Percentiles rank a stretch among this genome's conserved stretches.
Evolutionary conservation across 176 grass and related monocot species (phyloP).

Genomic region (Lolium rigidum): DNA sequence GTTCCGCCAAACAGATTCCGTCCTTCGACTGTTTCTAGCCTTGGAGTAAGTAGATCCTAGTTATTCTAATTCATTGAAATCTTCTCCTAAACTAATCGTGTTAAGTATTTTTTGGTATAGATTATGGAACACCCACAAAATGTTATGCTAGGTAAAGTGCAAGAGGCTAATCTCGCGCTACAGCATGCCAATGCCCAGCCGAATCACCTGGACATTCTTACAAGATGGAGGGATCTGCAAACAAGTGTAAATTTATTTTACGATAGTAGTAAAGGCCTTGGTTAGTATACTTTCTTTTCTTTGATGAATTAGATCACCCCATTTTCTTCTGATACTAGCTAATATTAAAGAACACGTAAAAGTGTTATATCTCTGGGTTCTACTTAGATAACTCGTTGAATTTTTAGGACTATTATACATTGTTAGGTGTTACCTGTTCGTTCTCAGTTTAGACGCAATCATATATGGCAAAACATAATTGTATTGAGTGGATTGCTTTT

Average conservation of each 20-base stretch:
- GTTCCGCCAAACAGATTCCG: conserved; percentile 90
- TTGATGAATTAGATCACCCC: conserved; percentile 27
- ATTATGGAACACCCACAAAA: conserved; percentile 93
- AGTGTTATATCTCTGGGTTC: not conserved
- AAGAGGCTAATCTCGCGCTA: conserved; percentile 69
- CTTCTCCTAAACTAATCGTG: conserved; percentile 34
- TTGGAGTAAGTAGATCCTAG: conserved; percentile 63
- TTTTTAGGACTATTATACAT: not conserved
- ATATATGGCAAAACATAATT: not conserved
- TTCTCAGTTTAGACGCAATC: conserved; percentile 19
- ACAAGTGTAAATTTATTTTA: conserved; percentile 78
- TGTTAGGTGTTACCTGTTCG: not conserved
- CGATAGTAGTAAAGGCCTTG: conserved; percentile 77
- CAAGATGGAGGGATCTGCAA: conserved; percentile 91
- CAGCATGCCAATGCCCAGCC: conserved; percentile 40
- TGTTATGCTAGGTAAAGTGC: conserved; percentile 78
- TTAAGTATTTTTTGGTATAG: conserved; percentile 44
- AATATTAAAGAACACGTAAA: conserved; percentile 2
- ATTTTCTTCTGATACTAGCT: not conserved
- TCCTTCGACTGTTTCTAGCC: conserved; percentile 55
- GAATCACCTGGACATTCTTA: conserved; percentile 65
- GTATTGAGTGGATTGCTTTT: not conserved
- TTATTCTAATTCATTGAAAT: conserved; percentile 17
- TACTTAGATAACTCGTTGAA: not conserved
- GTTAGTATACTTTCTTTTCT: conserved; percentile 45